These are phyloP conservation scores for Syzygium aqueum DNA, from an alignment of 345 rosid genomes.

Conservation along the genomic window DNA sequence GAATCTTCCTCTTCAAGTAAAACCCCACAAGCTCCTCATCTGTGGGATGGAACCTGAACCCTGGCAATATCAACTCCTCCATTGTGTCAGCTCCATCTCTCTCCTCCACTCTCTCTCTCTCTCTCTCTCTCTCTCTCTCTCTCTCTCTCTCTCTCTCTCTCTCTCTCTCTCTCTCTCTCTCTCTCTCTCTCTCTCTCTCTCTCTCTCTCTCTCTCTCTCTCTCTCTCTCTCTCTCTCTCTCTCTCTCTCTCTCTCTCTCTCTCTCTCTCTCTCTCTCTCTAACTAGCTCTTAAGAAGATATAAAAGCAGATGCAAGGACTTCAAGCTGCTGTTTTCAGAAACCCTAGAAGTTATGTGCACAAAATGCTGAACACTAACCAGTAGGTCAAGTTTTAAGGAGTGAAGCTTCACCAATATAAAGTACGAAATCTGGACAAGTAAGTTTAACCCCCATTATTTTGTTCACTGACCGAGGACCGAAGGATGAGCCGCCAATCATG, in stretches of 20 bases:
- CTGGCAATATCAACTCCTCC: constrained; percentile 75
- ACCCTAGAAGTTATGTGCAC: not conserved
- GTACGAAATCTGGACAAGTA: not conserved
- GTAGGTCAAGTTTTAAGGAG: not conserved
- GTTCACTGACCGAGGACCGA: constrained; percentile 46
- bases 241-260: not conserved
- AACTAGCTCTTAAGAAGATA: not conserved
- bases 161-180: too few relatives aligned
- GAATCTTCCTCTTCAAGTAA: constrained; percentile 70
- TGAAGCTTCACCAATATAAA: not conserved
- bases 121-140: not conserved
- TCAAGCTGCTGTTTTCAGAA: not conserved
- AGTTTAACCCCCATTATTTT: not conserved
- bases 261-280: not conserved
- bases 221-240: constrained; percentile 33
- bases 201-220: not conserved
- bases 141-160: not conserved
- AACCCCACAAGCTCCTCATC: constrained; percentile 92
- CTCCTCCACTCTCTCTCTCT: constrained; percentile 30
- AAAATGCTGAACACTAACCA: not conserved
- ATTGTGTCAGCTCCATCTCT: constrained; percentile 23
- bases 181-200: constrained; percentile 22
- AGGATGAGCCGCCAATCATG: constrained; percentile 90
- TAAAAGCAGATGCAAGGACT: not conserved
- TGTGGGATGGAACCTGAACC: constrained; percentile 90